Conservation (phyloP, 768 basidiomycete species). For the Podaxis mareebaensis region DNA sequence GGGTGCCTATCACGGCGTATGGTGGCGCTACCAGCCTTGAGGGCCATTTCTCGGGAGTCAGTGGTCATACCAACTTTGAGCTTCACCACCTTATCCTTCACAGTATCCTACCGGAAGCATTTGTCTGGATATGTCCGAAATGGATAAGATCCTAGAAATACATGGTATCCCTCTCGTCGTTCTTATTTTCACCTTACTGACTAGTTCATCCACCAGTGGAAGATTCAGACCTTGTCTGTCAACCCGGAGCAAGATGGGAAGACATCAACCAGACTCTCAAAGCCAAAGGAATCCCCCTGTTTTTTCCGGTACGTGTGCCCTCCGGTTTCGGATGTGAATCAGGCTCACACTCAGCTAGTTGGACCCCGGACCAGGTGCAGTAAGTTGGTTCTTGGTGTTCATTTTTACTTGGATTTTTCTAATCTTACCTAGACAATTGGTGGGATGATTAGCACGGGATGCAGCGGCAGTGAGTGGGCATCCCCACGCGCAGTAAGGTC, state of each 20-base stretch:
- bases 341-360: slow-evolving; percentile 38
- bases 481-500: slow-evolving; percentile 1
- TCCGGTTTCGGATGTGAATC: neutral
- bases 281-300: slow-evolving; percentile 70
- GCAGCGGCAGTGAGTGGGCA: slow-evolving; percentile 68
- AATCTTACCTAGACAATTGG: slow-evolving; percentile 63
- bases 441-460: slow-evolving; percentile 88
- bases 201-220: slow-evolving; percentile 40
- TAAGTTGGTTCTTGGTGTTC: slow-evolving; percentile 32
- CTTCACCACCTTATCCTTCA: slow-evolving; percentile 4
- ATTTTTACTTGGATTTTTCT: neutral
- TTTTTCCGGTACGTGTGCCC: slow-evolving; percentile 69
- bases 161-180: slow-evolving; percentile 48
- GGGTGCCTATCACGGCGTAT: slow-evolving; percentile 78
- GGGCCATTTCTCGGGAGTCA: slow-evolving; percentile 80
- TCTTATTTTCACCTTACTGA: neutral
- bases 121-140: slow-evolving; percentile 77
- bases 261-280: slow-evolving; percentile 72
- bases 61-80: slow-evolving; percentile 20
- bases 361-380: slow-evolving; percentile 72
- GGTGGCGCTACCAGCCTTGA: slow-evolving; percentile 88
- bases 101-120: slow-evolving; percentile 63
- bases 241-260: slow-evolving; percentile 78
- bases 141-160: slow-evolving; percentile 80
- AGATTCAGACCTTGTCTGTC: slow-evolving; percentile 76